Percentiles rank a stretch among this genome's conserved stretches.
Conservation (phyloP, 83 land plant genomes). For the Thuja plicata region DNA sequence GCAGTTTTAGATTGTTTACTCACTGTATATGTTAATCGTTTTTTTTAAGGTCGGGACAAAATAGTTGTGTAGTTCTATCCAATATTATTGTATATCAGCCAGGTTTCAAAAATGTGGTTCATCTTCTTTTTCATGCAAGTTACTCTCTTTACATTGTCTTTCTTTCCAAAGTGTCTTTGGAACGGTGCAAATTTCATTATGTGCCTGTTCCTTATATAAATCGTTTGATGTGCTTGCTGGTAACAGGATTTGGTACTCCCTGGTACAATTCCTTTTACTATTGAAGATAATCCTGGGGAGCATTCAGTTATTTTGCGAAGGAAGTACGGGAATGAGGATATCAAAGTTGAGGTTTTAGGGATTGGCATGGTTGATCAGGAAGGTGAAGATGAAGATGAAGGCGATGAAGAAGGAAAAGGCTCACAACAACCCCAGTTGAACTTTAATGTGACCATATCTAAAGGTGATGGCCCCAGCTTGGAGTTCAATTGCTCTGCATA, state of each 20-base stretch:
- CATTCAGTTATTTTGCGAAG: constrained; percentile 34
- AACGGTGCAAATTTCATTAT: background rate
- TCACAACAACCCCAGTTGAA: constrained; percentile 22
- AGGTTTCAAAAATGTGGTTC: background rate
- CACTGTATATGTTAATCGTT: background rate
- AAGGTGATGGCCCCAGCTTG: constrained; percentile 36
- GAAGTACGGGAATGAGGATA: constrained; percentile 45
- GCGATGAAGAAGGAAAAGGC: constrained; percentile 12
- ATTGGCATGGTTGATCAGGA: constrained; percentile 39
- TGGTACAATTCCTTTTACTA: constrained; percentile 44
- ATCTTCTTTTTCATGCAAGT: background rate
- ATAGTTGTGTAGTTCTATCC: background rate
- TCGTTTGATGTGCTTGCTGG: background rate
- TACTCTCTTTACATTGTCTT: too few relatives aligned
- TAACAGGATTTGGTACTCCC: constrained; percentile 30
- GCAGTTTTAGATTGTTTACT: background rate
- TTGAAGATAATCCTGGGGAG: constrained; percentile 49
- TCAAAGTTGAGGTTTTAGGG: constrained; percentile 49
- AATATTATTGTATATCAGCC: background rate
- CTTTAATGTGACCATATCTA: constrained; percentile 43
- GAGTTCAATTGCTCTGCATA: constrained; percentile 54
- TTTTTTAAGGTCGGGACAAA: background rate
- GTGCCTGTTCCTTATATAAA: background rate
- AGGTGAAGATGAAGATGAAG: constrained; percentile 31
- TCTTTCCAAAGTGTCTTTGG: background rate